Percentiles rank a stretch among this genome's conserved stretches.
Evolutionary conservation across 164 flowering plant species (phyloP).

Genomic region (Malania oleifera): DNA sequence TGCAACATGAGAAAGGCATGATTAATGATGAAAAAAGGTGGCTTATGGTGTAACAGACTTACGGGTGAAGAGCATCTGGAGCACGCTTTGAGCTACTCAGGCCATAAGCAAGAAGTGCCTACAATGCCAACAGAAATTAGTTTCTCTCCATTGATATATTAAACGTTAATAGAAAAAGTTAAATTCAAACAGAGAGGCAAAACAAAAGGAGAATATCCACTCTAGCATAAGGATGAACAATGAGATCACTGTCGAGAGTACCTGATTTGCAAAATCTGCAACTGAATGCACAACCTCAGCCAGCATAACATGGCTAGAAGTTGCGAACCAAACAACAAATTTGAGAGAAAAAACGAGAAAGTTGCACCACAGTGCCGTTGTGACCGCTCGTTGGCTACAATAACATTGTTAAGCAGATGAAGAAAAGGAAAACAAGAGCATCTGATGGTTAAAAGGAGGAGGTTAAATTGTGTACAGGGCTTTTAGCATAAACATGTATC

Average conservation of each 20-base stretch:
- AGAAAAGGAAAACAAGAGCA: too few species aligned
- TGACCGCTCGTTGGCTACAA: slow-evolving; percentile 5
- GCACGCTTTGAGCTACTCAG: slow-evolving; percentile 7
- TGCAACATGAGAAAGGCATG: too few species aligned
- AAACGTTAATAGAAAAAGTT: too few species aligned
- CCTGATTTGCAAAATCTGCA: slow-evolving; percentile 9
- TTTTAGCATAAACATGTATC: too few species aligned
- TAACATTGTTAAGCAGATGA: background rate
- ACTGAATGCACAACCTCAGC: slow-evolving; percentile 5
- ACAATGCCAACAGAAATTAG: background rate
- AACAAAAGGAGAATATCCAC: too few species aligned
- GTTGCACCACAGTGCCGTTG: slow-evolving; percentile 4
- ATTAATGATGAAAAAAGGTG: too few species aligned
- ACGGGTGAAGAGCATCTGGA: slow-evolving; percentile 5
- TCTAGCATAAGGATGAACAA: too few species aligned
- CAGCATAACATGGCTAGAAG: slow-evolving; percentile 5
- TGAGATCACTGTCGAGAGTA: too few species aligned
- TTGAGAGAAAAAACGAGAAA: slow-evolving; percentile 7
- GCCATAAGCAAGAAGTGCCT: slow-evolving; percentile 8
- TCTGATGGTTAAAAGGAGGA: too few species aligned
- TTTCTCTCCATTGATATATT: background rate
- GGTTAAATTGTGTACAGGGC: too few species aligned
- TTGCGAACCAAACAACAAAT: background rate
- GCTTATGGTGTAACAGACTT: too few species aligned
- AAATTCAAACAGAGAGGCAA: too few species aligned